Conservation (phyloP, 139 green algal genomes). For the Deuterostichococcus epilithicus region DNA sequence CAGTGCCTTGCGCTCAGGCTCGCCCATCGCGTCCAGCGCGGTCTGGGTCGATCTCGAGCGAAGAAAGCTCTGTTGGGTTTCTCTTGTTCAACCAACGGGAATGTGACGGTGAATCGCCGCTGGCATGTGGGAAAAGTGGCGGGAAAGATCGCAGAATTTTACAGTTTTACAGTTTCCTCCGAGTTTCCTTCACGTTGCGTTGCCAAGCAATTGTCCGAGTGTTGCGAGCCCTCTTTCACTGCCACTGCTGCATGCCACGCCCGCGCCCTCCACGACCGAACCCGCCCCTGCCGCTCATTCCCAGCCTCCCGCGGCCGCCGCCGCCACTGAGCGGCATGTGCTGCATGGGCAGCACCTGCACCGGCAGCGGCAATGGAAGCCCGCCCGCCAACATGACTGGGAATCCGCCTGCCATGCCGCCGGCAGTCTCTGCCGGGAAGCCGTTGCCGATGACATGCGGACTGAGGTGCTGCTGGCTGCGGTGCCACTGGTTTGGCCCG, state of each 20-base stretch:
- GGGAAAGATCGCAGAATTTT: too few relatives aligned
- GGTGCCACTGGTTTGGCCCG: not conserved
- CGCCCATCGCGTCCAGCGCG: too few relatives aligned
- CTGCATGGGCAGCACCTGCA: not conserved
- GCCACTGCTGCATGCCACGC: not conserved
- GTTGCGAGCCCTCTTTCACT: too few relatives aligned
- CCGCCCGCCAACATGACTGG: not conserved
- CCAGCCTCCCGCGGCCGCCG: not conserved
- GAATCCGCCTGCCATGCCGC: not conserved
- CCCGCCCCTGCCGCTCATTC: not conserved
- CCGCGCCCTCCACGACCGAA: too few relatives aligned
- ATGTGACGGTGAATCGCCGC: too few relatives aligned
- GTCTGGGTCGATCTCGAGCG: not conserved
- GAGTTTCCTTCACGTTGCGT: too few relatives aligned
- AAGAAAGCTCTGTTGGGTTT: too few relatives aligned
- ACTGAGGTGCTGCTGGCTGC: not conserved
- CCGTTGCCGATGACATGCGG: not conserved
- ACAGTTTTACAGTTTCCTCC: too few relatives aligned
- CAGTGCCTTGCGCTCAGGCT: conserved; percentile 24
- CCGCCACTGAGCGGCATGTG: too few relatives aligned
- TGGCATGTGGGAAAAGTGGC: too few relatives aligned
- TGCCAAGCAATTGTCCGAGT: too few relatives aligned
- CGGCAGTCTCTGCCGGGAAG: not conserved
- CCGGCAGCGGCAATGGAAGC: not conserved
- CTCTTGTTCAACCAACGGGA: too few relatives aligned